Base-by-base conservation (phyloP, 2,329 filamentous ascomycete species). In the Hirsutella rhossiliensis region DNA sequence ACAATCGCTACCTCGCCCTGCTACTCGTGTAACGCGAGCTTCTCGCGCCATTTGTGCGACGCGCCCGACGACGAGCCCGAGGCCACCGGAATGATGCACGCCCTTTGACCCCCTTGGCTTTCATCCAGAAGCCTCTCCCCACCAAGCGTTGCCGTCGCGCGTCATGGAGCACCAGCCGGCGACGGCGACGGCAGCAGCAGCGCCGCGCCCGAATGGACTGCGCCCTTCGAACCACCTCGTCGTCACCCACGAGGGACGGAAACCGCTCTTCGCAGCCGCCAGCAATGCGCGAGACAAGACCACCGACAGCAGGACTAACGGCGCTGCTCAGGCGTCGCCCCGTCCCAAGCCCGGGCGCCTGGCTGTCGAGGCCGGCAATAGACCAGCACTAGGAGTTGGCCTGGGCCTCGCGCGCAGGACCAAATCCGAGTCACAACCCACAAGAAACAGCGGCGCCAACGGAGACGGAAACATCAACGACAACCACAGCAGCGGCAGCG, bases 231-330 rank as follows among this genome's bases (percentile, higher is more conserved):
- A 38, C 15, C 51, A 56, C 31, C 56, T 68, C 11, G 50, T 61
- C 8, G 64, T 69, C 42, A 64, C 61, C 51, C 59, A 64, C 42
- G 60, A 62, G 6, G 64, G 62, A n/a, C 58, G 66, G 32, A 66
- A 61, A 51, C 64, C 64, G 41, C 51, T 71, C 13, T 71, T 70
- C 44, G 43, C 53, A 50, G 15, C 40, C 52, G 48, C 45, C n/a
- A 6, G 4, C 15, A 41, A 32, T 27, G 17, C 39, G 39, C 12
- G 52, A 30, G 52, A 49, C 15, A 50, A 56, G 34, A 46, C 41
- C 41, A 43, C 47, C 40, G 40, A 40, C 39, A 41, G 43, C 15
- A 12, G 30, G 8, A 17, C 15, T 15, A 36, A 36, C 18, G 34
- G 34, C 34, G 17, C n/a, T 41, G 42, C 46, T 36, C 40, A 34